Base-by-base conservation (phyloP, 2,329 filamentous ascomycete species). In the Penicillium sclerotiorum region DNA sequence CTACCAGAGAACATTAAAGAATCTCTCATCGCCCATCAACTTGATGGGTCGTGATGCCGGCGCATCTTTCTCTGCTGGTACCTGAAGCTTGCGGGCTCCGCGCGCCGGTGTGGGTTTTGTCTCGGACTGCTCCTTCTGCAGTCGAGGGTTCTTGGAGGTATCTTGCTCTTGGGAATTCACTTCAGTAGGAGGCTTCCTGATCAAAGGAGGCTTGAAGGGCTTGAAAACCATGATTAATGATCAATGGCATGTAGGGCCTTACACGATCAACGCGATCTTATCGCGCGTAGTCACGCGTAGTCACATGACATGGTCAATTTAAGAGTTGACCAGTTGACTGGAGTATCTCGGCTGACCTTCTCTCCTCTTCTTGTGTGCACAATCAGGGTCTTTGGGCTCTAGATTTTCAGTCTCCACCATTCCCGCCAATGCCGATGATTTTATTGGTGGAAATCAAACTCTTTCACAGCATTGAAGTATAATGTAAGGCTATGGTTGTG, bases 1-100 rank as follows among this genome's bases (percentile, higher is more conserved):
- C 18, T 69, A 78, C 75, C 76, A 79, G 27, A 79, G 65, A 36
- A 73, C 76, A 63, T 74, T 77, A 55, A 73, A 79, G 52, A 74
- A 77, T 40, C 61, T 65, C 39, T 75, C 71, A 22, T 58, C 62
- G 2, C 41, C 21, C 15, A 40, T 28, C 33, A 52, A 52, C 30
- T 53, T 43, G 23, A 53, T 50, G 13, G 33, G 21, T 20, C 11
- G 22, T 5, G 30, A 21, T 1, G 15, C 47, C 8, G 47, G 12
- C 5, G 48, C 21, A 21, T 55, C 15, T 12, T 56, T 47, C n/a
- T 40, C 36, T 13, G 27, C 12, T 13, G 37, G 38, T 11, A 57
- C 49, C 21, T 58, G 54, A 35, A 68, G 69, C 40, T 65, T 71
- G 25, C 68, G 56, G 22, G 33, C 43, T 30, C 51, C 46, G 54